These are phyloP conservation scores for Luffa acutangula DNA, from an alignment of 306 rosid species.

Conservation along the genomic window DNA sequence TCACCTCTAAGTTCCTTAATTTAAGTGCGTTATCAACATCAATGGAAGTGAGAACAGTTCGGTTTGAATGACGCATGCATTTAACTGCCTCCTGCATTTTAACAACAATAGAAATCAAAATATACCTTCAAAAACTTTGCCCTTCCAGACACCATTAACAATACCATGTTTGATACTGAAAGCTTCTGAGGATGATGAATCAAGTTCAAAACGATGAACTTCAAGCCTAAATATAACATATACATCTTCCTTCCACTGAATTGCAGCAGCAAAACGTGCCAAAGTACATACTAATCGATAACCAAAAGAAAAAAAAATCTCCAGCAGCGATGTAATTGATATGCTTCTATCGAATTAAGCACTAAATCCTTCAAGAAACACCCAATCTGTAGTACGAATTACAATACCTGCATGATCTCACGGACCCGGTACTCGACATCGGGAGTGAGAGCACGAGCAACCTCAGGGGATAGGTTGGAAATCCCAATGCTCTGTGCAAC, in stretches of 20 bases:
- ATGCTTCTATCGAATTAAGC: neutral
- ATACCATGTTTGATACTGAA: too few relatives aligned
- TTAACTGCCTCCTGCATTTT: slow-evolving; percentile 75
- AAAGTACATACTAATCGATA: neutral
- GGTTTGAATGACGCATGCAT: slow-evolving; percentile 82
- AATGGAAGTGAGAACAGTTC: slow-evolving; percentile 54
- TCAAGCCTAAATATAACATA: neutral
- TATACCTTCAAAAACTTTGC: neutral
- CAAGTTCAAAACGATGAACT: neutral
- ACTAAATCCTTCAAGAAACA: neutral
- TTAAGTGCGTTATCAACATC: slow-evolving; percentile 88
- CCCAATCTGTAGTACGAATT: neutral
- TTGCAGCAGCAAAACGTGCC: neutral
- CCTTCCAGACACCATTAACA: neutral
- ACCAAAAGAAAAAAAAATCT: neutral
- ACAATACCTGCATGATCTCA: slow-evolving; percentile 83
- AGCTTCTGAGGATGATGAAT: neutral
- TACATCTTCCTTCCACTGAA: neutral
- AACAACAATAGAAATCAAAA: slow-evolving; percentile 2
- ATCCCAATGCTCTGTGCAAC: slow-evolving; percentile 83
- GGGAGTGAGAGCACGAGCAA: slow-evolving; percentile 66
- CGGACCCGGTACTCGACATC: slow-evolving; percentile 89
- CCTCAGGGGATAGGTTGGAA: slow-evolving; percentile 67
- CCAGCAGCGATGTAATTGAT: neutral
- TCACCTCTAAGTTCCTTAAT: slow-evolving; percentile 77